A percentile compares a stretch with the other conserved stretches of the same genome.
These are phyloP conservation scores for Saturnispora dispora DNA, from an alignment of 805 yeast genomes.

Conservation along the genomic window DNA sequence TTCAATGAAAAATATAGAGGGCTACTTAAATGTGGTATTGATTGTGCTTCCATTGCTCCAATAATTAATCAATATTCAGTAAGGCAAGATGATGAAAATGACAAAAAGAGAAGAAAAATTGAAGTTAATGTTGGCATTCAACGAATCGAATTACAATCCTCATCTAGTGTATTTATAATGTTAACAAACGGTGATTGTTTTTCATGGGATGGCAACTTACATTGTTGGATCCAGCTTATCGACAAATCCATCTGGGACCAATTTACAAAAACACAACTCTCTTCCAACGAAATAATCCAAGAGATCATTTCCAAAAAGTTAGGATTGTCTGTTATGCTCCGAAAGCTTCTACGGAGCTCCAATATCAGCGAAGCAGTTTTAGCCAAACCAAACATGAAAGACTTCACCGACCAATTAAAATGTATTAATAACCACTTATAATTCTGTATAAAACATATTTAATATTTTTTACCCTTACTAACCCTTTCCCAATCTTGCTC, in stretches of 20 bases:
- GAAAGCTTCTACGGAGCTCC: background rate
- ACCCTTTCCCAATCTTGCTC: constrained; percentile 56
- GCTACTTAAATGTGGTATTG: constrained; percentile 26
- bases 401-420: constrained; percentile 1
- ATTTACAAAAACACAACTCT: background rate
- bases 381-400: background rate
- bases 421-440: constrained; percentile 7
- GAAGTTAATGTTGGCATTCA: constrained; percentile 15
- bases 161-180: background rate
- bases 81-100: constrained; percentile 13
- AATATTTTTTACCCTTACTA: constrained; percentile 6
- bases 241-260: constrained; percentile 30
- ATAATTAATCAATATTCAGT: constrained; percentile 33
- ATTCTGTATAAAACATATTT: background rate
- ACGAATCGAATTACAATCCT: background rate
- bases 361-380: background rate
- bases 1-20: constrained; percentile 4
- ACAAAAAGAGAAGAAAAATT: constrained; percentile 19
- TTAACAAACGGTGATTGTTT: constrained; percentile 16
- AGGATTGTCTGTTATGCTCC: background rate
- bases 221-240: constrained; percentile 38
- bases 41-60: constrained; percentile 44
- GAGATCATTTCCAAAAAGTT: background rate
- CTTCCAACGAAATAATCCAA: background rate
- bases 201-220: constrained; percentile 33